phyloP scores from a whole-genome alignment of 495 filamentous ascomycete genomes.

The Entonaema liquescens region DNA sequence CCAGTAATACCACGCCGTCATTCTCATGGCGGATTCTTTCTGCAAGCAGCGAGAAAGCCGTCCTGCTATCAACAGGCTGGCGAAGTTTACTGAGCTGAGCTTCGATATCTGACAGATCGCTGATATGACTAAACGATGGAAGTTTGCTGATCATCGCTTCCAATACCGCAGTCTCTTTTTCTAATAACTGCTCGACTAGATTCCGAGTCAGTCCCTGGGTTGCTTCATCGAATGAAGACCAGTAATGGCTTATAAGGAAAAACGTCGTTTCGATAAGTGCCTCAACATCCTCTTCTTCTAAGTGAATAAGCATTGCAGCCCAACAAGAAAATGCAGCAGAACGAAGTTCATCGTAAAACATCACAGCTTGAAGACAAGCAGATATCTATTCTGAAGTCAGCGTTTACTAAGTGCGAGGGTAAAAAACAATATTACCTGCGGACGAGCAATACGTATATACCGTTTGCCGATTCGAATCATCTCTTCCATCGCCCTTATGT shows the following conservation, averaged over 20 bases:
- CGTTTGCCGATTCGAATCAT: conserved; percentile 79
- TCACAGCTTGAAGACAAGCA: conserved; percentile 85
- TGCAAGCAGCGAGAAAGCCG: conserved; percentile 73
- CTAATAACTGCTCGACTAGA: conserved; percentile 71
- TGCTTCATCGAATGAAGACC: conserved; percentile 69
- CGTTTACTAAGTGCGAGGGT: not conserved
- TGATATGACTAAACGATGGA: conserved; percentile 80
- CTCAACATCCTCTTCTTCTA: conserved; percentile 81
- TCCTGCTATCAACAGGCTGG: conserved; percentile 60
- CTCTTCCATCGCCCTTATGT: conserved; percentile 83
- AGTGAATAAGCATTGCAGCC: conserved; percentile 74
- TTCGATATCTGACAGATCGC: conserved; percentile 71
- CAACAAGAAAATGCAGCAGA: conserved; percentile 84
- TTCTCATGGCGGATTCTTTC: conserved; percentile 83
- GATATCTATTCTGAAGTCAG: conserved; percentile 66
- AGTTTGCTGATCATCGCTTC: conserved; percentile 72
- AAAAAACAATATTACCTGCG: conserved; percentile 69
- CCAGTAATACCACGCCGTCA: conserved; percentile 79
- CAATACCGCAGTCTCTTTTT: conserved; percentile 66
- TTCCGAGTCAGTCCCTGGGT: conserved; percentile 65
- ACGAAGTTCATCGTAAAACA: conserved; percentile 75
- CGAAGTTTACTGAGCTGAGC: conserved; percentile 69
- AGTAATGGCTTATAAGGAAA: conserved; percentile 83
- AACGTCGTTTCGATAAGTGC: conserved; percentile 85
- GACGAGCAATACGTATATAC: conserved; percentile 78